Base-by-base conservation (phyloP, 1,284 basidiomycete species). In the Cryptococcus sp. region DNA sequence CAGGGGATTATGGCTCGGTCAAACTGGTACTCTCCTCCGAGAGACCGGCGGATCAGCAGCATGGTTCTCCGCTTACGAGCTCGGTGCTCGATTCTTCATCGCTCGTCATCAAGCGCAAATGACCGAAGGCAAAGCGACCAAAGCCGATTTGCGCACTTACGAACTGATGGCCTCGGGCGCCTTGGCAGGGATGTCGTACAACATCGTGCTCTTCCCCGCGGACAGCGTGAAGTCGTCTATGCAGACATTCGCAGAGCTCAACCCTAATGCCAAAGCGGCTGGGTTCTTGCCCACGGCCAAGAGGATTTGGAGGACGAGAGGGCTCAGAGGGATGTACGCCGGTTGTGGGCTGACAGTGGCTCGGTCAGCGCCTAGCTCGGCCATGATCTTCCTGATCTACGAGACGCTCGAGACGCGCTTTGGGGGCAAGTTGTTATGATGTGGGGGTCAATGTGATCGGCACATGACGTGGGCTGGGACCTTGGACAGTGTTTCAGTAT, bases 191-290 rank as follows among this genome's bases (percentile, higher is more conserved):
- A 87, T 90, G 13, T 82, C 85, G 58, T 97, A 93, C 81, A 95
- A 92, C 69, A 80, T 94, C 69, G 83, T 88, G 19, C 70, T 77
- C 31, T 96, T 94, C 81, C 93, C 93, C 0, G 93, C 93, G 15
- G 95, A 99, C 78, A 90, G 89, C 39, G 86, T 98, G 72, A 99
- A 99, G 81, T 92, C 89, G 66, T 85, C 92, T 47, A 91, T 99
- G 77, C 95, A 98, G 82, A 98, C 95, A 0, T 89, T 89, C 76
- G 89, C 89, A 54, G 94, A 97, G 79, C 82, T 97, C 62, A 82
- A 87, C 10, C 87, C 88, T 2, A 70, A 78, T 35, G 76, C 80
- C 31, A 74, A 71, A 58, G 60, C 78, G 60, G 59, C 71, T 44
- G 83, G 87, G 8, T 97, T 97, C 70, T 73, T 85, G 48, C 82